Conservation (phyloP, 106 monocot species). For the Chionographis japonica region DNA sequence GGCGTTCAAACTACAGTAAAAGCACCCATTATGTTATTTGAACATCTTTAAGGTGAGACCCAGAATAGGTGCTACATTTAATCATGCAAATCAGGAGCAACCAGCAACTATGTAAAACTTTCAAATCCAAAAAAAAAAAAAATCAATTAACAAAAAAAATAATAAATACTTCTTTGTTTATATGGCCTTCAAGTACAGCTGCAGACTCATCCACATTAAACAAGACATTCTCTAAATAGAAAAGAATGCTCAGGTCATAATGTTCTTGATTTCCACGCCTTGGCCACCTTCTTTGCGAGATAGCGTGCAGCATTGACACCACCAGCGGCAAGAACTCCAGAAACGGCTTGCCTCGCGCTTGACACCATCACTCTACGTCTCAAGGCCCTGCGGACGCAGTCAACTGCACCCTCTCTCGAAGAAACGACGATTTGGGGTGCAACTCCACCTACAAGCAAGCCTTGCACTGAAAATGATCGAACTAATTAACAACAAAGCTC, state of each 20-base stretch:
- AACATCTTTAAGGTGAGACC: too few relatives aligned
- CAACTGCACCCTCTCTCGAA: constrained; percentile 56
- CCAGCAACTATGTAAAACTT: too few relatives aligned
- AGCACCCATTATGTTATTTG: too few relatives aligned
- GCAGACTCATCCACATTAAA: too few relatives aligned
- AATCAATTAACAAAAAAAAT: too few relatives aligned
- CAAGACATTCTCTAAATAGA: too few relatives aligned
- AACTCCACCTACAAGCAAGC: constrained; percentile 14
- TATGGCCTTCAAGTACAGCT: too few relatives aligned
- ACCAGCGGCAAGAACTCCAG: constrained; percentile 68
- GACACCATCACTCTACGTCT: constrained; percentile 55
- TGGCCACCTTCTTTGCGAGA: constrained; percentile 67
- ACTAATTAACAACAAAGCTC: not conserved
- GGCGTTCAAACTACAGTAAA: too few relatives aligned
- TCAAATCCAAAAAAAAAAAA: too few relatives aligned
- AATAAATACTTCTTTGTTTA: too few relatives aligned
- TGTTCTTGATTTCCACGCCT: constrained; percentile 68
- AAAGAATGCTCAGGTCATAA: constrained; percentile 1
- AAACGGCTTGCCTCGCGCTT: constrained; percentile 68
- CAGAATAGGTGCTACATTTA: too few relatives aligned
- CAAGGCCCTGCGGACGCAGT: constrained; percentile 40
- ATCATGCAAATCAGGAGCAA: too few relatives aligned
- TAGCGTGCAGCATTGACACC: constrained; percentile 65
- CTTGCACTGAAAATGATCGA: not conserved
- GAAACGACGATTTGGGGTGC: constrained; percentile 15